Conservation (phyloP, 345 rosid genomes). For the Sonneratia caseolaris region DNA sequence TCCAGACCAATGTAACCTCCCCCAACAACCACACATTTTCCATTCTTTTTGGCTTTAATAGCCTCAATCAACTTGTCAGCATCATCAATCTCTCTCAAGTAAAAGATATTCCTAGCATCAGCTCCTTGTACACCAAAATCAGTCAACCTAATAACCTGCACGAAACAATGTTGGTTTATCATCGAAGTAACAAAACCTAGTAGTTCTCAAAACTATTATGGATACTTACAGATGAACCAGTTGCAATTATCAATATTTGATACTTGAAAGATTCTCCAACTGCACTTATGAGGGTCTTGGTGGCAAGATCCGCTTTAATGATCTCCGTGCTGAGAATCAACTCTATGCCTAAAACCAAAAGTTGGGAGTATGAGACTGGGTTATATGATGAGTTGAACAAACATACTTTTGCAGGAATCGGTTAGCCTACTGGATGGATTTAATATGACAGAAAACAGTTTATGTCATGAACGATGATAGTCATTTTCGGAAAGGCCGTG, state of each 20-base stretch:
- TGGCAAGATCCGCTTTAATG: constrained; percentile 74
- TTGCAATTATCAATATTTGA: constrained; percentile 64
- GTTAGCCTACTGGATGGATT: neutral
- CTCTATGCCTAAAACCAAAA: constrained; percentile 58
- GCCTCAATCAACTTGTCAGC: constrained; percentile 74
- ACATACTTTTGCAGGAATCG: neutral
- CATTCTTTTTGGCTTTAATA: constrained; percentile 68
- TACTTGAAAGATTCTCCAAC: constrained; percentile 69
- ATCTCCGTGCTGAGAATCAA: constrained; percentile 87
- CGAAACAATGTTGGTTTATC: neutral
- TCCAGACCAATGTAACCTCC: constrained; percentile 99
- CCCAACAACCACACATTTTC: constrained; percentile 89
- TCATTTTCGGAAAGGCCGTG: neutral
- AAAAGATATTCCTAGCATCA: constrained; percentile 74
- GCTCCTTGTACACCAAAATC: constrained; percentile 96
- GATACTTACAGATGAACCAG: constrained; percentile 74
- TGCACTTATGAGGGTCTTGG: constrained; percentile 60
- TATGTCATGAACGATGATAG: neutral
- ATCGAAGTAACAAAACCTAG: neutral
- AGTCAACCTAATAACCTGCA: constrained; percentile 67
- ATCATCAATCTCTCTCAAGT: constrained; percentile 87
- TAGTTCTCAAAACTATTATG: neutral
- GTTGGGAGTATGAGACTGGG: neutral
- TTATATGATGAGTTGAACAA: neutral
- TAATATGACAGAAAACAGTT: neutral